phyloP scores from a whole-genome alignment of 1,284 basidiomycete genomes.

The Neonothopanus nambi region DNA sequence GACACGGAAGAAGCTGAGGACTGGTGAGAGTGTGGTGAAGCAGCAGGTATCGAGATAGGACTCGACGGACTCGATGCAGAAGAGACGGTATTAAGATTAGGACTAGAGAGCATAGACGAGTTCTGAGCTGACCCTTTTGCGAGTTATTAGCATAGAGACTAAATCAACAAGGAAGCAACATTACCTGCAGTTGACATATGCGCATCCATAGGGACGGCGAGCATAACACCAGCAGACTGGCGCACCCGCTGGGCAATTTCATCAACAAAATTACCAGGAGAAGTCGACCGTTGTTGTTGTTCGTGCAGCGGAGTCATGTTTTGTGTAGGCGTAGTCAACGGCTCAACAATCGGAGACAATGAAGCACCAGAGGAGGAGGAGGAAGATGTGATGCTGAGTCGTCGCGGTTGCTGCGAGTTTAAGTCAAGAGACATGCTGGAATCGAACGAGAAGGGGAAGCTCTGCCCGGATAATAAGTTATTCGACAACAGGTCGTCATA shows the following conservation, averaged over 20 bases:
- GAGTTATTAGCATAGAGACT: neutral
- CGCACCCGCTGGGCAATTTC: conserved; percentile 60
- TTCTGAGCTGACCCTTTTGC: neutral
- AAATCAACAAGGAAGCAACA: neutral
- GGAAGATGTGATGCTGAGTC: conserved; percentile 45
- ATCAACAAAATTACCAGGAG: conserved; percentile 40
- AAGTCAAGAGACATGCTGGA: conserved; percentile 39
- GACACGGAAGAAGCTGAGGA: conserved; percentile 35
- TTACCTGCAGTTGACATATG: conserved; percentile 22
- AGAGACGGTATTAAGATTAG: neutral
- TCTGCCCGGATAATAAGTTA: conserved; percentile 32
- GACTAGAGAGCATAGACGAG: neutral
- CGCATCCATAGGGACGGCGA: conserved; percentile 53
- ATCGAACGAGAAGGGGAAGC: conserved; percentile 46
- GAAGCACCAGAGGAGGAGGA: conserved; percentile 54
- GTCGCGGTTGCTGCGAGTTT: conserved; percentile 32
- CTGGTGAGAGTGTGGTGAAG: conserved; percentile 27
- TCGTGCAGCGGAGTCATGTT: conserved; percentile 26
- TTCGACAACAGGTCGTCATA: conserved; percentile 24
- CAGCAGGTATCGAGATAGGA: neutral
- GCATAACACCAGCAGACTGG: conserved; percentile 59
- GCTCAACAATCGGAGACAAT: conserved; percentile 46
- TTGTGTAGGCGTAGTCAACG: conserved; percentile 24
- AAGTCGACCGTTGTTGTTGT: neutral
- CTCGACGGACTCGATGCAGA: neutral